phyloP scores from a whole-genome alignment of 1,284 basidiomycete genomes.

The Moesziomyces antarcticus region DNA sequence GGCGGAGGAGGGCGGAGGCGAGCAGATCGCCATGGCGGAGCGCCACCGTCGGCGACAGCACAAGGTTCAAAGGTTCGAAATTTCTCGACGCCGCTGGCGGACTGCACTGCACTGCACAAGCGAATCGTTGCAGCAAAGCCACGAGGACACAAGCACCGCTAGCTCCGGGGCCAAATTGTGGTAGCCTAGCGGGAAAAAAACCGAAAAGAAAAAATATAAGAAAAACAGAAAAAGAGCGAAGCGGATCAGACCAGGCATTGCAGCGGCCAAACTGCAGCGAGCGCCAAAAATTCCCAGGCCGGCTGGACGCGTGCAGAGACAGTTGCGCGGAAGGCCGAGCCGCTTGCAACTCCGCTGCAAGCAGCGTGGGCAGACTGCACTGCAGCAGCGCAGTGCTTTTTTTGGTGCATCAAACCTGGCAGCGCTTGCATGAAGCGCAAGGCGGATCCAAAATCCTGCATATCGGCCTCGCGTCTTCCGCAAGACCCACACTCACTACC shows the following conservation, averaged over 20 bases:
- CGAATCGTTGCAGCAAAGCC: too few relatives aligned
- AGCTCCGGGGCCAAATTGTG: too few relatives aligned
- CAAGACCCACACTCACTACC: background rate
- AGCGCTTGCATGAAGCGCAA: conserved; percentile 8
- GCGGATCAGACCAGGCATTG: too few relatives aligned
- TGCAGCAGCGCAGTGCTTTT: conserved; percentile 6
- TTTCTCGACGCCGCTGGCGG: too few relatives aligned
- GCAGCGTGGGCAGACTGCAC: conserved; percentile 4
- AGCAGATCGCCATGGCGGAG: too few relatives aligned
- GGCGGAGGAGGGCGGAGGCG: too few relatives aligned
- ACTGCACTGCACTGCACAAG: too few relatives aligned
- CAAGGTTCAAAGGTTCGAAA: too few relatives aligned
- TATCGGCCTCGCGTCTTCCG: conserved; percentile 30
- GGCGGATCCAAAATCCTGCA: conserved; percentile 18
- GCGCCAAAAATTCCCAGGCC: conserved; percentile 17
- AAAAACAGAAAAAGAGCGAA: background rate
- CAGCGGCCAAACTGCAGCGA: background rate
- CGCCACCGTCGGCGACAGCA: too few relatives aligned
- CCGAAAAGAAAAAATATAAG: too few relatives aligned
- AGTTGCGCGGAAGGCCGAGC: conserved; percentile 20
- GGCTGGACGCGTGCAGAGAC: conserved; percentile 4
- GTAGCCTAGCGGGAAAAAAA: too few relatives aligned
- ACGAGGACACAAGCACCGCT: too few relatives aligned
- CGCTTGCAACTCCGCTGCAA: conserved; percentile 34
- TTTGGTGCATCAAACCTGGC: background rate